These are phyloP conservation scores for Bruguiera hainesii DNA, from an alignment of 441 rosid species.

Conservation along the genomic window DNA sequence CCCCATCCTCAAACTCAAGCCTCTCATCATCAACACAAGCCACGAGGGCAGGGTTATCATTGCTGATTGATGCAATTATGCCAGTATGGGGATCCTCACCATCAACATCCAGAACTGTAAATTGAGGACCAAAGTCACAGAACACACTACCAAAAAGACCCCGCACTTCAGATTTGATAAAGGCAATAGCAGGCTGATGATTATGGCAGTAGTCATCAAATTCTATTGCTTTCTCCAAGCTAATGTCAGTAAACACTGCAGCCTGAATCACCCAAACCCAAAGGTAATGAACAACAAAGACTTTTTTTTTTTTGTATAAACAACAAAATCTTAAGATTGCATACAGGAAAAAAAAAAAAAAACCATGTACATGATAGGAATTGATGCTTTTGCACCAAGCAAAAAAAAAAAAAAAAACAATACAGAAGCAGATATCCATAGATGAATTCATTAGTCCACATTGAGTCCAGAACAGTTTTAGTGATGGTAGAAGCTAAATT, in stretches of 20 bases:
- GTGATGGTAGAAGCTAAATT: too few species aligned
- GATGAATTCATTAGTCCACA: too few species aligned
- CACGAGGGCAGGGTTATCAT: conserved; percentile 72
- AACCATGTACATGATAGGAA: too few species aligned
- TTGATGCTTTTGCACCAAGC: too few species aligned
- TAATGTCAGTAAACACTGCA: conserved; percentile 74
- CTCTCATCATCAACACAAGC: conserved; percentile 92
- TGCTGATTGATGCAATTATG: conserved; percentile 82
- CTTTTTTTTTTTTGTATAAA: not conserved
- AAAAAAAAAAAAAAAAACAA: not conserved
- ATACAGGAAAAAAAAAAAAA: not conserved
- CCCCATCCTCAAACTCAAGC: conserved; percentile 92
- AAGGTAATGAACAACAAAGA: not conserved
- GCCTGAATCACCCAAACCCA: conserved; percentile 44
- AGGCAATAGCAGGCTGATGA: conserved; percentile 76
- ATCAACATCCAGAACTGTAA: conserved; percentile 79
- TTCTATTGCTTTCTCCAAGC: conserved; percentile 61
- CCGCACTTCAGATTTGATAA: conserved; percentile 80
- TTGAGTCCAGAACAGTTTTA: too few species aligned
- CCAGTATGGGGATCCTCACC: conserved; percentile 93
- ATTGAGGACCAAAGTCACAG: conserved; percentile 93
- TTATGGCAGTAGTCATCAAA: conserved; percentile 73
- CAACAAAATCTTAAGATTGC: not conserved
- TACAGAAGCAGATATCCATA: too few species aligned
- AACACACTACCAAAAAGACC: conserved; percentile 91